Conservation (phyloP, 441 rosid species). For the Aleurites moluccanus region DNA sequence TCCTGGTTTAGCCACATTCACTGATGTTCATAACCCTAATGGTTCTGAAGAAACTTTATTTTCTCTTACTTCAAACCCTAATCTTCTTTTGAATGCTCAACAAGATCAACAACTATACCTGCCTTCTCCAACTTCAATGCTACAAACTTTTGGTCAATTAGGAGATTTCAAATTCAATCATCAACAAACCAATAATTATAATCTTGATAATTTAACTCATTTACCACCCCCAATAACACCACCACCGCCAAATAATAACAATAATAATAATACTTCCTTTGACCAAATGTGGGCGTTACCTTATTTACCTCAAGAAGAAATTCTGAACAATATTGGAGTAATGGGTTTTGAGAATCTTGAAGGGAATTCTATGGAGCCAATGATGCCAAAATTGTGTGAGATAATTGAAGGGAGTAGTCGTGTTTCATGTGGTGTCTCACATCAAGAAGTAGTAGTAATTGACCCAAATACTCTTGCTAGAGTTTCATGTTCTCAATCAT, state of each 20-base stretch:
- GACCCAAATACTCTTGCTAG: constrained; percentile 36
- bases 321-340: constrained; percentile 24
- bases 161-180: constrained; percentile 42
- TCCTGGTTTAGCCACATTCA: constrained; percentile 38
- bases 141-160: constrained; percentile 44
- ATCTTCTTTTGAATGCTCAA: constrained; percentile 34
- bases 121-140: constrained; percentile 41
- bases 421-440: constrained; percentile 15
- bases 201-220: constrained; percentile 25
- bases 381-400: constrained; percentile 56
- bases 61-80: constrained; percentile 64
- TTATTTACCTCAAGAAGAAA: constrained; percentile 36
- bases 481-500: constrained; percentile 32
- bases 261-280: constrained; percentile 27
- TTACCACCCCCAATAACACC: constrained; percentile 15
- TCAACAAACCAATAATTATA: constrained; percentile 3
- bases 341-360: constrained; percentile 22
- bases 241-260: no score
- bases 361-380: constrained; percentile 26
- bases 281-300: constrained; percentile 47
- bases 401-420: constrained; percentile 44
- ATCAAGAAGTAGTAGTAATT: background rate
- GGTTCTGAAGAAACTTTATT: constrained; percentile 39
- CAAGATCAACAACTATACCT: constrained; percentile 43
- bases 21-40: constrained; percentile 34